Evolutionary conservation across 2,329 filamentous ascomycete species (phyloP), one percentile per base, ranked within the genome.

Genomic region (Endothia cerciana): DNA sequence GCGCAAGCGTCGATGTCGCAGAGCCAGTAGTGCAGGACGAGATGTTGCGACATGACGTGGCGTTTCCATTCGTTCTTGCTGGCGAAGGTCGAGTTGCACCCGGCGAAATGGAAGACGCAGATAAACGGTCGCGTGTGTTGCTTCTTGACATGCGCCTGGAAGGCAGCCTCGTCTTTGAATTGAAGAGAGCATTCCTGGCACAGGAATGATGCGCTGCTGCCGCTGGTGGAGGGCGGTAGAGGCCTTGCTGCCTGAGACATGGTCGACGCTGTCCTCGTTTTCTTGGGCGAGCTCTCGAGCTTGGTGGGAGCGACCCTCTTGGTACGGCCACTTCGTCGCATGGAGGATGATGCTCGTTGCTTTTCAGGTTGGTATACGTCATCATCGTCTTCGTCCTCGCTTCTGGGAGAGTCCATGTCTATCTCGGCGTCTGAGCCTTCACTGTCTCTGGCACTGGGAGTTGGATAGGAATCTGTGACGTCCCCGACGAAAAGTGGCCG

Each of bases 1-100:
- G 75, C 77, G 74, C 87, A 90, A 8, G 77, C 73, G 68, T 87
- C 90, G 40, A 90, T 81, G 70, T 89, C 85, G 79, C 94, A 98
- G 65, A 90, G 82, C 87, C 89, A 97, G 77, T 89, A 91, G 55
- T 85, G 80, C 3, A 92, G 81, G 63, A 89, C 86, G 28, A 97
- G 81, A 74, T 98, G 94, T 74, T 97, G 91, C 0, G 90, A 91
- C 40, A 83, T 80, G 72, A 94, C 87, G 74, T 98, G 94, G 0
- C 94, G 88, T 77, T 97, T 97, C 94, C 94, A 97, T 76, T 97
- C 94, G 74, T 97, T 97, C 79, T 97, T 97, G 71, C 85, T 89
- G 3, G 85, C 84, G 73, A 97, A 97, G 0, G 84, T 88, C 2
- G 88, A 86, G 0, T 69, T 70, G 78, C 94, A 98, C 41, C 90